Conservation (phyloP, 208 protist genomes). For the Trichomonas gallinae region DNA sequence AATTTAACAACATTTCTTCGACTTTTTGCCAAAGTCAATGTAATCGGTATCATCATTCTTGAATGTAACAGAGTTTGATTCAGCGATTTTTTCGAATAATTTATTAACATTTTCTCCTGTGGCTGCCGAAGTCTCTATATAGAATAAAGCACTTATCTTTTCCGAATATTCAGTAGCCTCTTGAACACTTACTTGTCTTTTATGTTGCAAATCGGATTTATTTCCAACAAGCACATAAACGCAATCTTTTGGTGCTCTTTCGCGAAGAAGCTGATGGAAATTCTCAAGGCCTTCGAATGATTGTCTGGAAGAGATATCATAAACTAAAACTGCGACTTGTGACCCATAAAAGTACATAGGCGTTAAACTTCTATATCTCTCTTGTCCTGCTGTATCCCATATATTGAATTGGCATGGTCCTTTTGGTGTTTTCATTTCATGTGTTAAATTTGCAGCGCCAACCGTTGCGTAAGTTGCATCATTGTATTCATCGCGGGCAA, state of each 20-base stretch:
- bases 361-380: background rate
- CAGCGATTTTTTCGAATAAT: background rate
- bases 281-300: background rate
- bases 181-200: background rate
- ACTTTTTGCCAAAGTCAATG: background rate
- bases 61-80: background rate
- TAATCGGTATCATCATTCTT: background rate
- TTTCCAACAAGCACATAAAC: background rate
- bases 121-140: background rate
- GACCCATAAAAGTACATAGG: background rate
- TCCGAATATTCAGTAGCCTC: background rate
- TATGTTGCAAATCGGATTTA: background rate
- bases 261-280: background rate
- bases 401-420: background rate
- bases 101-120: background rate
- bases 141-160: background rate
- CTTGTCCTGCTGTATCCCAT: background rate
- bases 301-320: background rate
- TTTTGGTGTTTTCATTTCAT: background rate
- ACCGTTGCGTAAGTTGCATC: background rate
- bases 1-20: no score
- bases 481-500: background rate
- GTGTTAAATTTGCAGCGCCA: background rate
- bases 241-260: background rate
- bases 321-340: background rate